phyloP scores from a whole-genome alignment of 2,329 filamentous ascomycete genomes.

The Trichoderma asperellum region DNA sequence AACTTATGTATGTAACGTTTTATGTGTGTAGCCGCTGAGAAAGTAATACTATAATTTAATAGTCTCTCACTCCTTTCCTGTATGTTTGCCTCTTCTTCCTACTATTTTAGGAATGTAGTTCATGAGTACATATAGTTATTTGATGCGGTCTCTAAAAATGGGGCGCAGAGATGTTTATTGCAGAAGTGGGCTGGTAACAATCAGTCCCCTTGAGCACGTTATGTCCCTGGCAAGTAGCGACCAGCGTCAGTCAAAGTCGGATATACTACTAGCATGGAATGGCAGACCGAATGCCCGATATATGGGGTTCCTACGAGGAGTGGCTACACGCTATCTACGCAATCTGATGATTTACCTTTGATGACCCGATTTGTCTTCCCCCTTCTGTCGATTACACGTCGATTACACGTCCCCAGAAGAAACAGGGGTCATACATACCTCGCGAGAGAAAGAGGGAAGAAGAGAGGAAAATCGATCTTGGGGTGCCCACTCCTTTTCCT shows the following conservation, averaged over 20 bases:
- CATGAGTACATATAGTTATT: neutral
- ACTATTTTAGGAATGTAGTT: neutral
- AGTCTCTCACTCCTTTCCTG: neutral
- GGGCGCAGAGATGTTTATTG: neutral
- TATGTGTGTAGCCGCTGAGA: neutral
- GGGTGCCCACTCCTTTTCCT: neutral
- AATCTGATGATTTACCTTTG: neutral
- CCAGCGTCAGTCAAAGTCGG: neutral
- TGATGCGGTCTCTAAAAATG: neutral
- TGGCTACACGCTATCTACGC: neutral
- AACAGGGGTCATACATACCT: neutral
- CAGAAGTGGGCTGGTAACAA: neutral
- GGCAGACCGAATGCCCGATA: neutral
- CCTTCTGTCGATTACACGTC: neutral
- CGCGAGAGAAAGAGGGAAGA: neutral
- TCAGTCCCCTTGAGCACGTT: neutral
- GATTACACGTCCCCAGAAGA: neutral
- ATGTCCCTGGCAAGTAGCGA: neutral
- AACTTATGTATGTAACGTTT: slow-evolving; percentile 13
- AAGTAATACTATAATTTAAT: neutral
- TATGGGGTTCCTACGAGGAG: neutral
- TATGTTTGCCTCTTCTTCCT: neutral
- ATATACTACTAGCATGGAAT: neutral
- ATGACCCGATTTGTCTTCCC: neutral
- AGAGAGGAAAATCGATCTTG: neutral